A percentile compares a stretch with the other conserved stretches of the same genome.
phyloP scores from a whole-genome alignment of 768 basidiomycete genomes.

The Astraeus odoratus region DNA sequence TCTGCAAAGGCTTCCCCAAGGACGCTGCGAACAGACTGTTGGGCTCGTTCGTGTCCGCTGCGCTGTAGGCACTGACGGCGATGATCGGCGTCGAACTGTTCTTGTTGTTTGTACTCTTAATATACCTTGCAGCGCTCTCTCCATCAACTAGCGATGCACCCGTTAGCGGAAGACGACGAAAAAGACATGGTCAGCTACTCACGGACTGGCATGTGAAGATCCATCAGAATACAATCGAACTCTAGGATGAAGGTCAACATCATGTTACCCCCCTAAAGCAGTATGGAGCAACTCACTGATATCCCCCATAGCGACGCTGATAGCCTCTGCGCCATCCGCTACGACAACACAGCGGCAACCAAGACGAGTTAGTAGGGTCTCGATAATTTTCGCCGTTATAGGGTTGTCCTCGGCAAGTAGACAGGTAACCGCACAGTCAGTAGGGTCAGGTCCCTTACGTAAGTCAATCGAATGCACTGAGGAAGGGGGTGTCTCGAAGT shows the following conservation, averaged over 20 bases:
- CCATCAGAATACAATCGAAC: constrained; percentile 95
- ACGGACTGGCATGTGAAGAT: constrained; percentile 92
- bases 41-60: constrained; percentile 54
- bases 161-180: constrained; percentile 6
- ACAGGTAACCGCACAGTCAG: constrained; percentile 86
- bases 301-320: constrained; percentile 95
- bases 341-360: constrained; percentile 96
- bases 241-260: constrained; percentile 39
- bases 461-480: constrained; percentile 83
- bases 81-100: constrained; percentile 91
- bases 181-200: constrained; percentile 29
- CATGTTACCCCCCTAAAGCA: not conserved
- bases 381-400: constrained; percentile 95
- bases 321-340: constrained; percentile 92
- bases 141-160: constrained; percentile 62
- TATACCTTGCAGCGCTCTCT: constrained; percentile 93
- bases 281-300: constrained; percentile 62
- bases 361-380: constrained; percentile 86
- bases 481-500: constrained; percentile 70
- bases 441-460: constrained; percentile 68
- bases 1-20: constrained; percentile 84
- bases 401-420: constrained; percentile 97
- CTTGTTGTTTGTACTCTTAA: constrained; percentile 94
- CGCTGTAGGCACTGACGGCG: constrained; percentile 84
- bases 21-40: constrained; percentile 74